Evolutionary conservation across 805 yeast genomes (phyloP), one percentile per base, ranked within the genome.

Genomic region (Schwanniomyces polymorphus): DNA sequence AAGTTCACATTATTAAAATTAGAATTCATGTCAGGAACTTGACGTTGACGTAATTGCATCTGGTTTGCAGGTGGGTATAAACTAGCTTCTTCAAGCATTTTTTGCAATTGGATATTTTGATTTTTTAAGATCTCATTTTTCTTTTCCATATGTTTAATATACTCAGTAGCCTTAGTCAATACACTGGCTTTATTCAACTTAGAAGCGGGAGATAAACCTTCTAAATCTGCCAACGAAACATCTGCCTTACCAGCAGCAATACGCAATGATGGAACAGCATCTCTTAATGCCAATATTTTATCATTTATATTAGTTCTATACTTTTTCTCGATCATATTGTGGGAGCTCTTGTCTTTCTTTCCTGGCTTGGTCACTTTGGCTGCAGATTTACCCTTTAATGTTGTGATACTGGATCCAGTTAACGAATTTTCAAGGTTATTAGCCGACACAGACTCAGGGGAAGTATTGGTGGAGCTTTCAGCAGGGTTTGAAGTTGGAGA

Each of bases 121-220:
- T 64, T 64, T 46, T 57, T 67, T 52, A 84, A 71, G 1, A 61
- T 42, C 1, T 75, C 79, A 56, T 84, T 84, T 57, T 84, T 85
- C 51, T 65, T 63, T 53, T 87, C 91, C 62, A 87, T 72, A 63
- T 86, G 91, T 53, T 78, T 80, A 52, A 87, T 86, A 58, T 87
- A 87, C 61, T 87, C 94, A 3, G 87, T 82, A 1, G 92, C 88
- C 57, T 87, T 87, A 25, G 86, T 73, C 49, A 87, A 69, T 41
- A 87, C 86, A 12, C 88, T 82, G 2, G 92, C 94, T 60, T 87
- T 87, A 64, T 86, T 87, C 51, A 87, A 70, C 56, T 87, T 87
- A 51, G 80, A 76, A 4, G 95, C 92, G 0, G 92, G 91, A 41
- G 81, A 79, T 48, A 87, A 71, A 2, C 92, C 92, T 61, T 87